Conservation (phyloP, 805 yeast species). For the Candida endomychidarum region DNA sequence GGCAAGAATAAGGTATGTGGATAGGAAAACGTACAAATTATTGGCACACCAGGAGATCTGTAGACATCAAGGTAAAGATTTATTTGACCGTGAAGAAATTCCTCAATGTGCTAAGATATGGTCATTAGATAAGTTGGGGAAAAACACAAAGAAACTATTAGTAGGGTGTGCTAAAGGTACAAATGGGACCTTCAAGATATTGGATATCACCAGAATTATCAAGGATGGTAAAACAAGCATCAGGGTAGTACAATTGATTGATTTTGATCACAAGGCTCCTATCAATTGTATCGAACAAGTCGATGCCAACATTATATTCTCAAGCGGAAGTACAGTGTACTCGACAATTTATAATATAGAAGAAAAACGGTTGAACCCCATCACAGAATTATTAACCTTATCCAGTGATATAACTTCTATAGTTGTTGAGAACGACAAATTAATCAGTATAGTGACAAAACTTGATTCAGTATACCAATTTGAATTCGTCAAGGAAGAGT, state of each 20-base stretch:
- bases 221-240: slow-evolving; percentile 17
- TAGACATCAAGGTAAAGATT: slow-evolving; percentile 11
- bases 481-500: slow-evolving; percentile 13
- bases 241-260: slow-evolving; percentile 29
- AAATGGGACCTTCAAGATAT: slow-evolving; percentile 34
- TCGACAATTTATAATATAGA: slow-evolving; percentile 34
- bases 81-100: slow-evolving; percentile 23
- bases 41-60: slow-evolving; percentile 24
- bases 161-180: slow-evolving; percentile 11
- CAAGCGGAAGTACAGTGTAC: slow-evolving; percentile 29
- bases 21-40: slow-evolving; percentile 27
- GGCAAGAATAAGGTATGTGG: slow-evolving; percentile 32
- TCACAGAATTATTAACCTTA: slow-evolving; percentile 22
- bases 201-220: slow-evolving; percentile 28
- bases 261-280: slow-evolving; percentile 32
- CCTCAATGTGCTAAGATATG: slow-evolving; percentile 36
- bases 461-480: slow-evolving; percentile 37
- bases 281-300: slow-evolving; percentile 35
- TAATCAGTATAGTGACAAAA: slow-evolving; percentile 29
- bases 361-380: slow-evolving; percentile 32
- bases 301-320: slow-evolving; percentile 31
- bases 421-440: slow-evolving; percentile 16
- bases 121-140: slow-evolving; percentile 30
- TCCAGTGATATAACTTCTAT: slow-evolving; percentile 33
- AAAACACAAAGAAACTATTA: slow-evolving; percentile 36